Evolutionary conservation across 2,329 filamentous ascomycete species (phyloP).

Genomic region (Trichoderma sp.): DNA sequence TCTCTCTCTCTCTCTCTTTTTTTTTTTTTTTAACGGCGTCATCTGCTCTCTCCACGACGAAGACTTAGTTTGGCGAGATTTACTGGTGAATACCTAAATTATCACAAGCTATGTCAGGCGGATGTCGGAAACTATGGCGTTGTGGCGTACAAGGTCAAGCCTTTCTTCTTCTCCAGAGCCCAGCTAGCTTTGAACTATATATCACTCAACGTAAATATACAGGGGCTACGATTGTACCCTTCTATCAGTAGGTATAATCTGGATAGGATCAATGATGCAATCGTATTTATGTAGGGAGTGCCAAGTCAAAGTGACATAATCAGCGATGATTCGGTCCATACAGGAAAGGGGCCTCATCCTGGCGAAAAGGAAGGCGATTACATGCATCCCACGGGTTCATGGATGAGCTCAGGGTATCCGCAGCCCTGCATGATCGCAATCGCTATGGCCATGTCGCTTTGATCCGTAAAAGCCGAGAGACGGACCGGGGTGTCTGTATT

Average conservation of each 20-base stretch:
- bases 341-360: too few species aligned
- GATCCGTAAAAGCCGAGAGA: constrained; percentile 4
- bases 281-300: not conserved
- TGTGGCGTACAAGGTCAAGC: not conserved
- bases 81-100: not conserved
- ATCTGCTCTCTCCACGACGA: not conserved
- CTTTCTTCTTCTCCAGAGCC: not conserved
- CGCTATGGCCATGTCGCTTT: not conserved
- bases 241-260: too few species aligned
- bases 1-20: not conserved
- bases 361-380: not conserved
- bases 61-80: not conserved
- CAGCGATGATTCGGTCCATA: not conserved
- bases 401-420: not conserved
- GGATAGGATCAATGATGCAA: not conserved
- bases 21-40: not conserved
- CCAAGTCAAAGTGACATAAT: not conserved
- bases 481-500: constrained; percentile 4
- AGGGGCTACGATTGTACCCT: not conserved
- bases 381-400: not conserved
- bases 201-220: not conserved
- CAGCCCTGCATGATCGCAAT: constrained; percentile 12
- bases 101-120: not conserved
- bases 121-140: not conserved
- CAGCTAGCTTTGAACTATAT: not conserved